phyloP scores from a whole-genome alignment of 257 asterid genomes.

The Oldenlandia corymbosa region DNA sequence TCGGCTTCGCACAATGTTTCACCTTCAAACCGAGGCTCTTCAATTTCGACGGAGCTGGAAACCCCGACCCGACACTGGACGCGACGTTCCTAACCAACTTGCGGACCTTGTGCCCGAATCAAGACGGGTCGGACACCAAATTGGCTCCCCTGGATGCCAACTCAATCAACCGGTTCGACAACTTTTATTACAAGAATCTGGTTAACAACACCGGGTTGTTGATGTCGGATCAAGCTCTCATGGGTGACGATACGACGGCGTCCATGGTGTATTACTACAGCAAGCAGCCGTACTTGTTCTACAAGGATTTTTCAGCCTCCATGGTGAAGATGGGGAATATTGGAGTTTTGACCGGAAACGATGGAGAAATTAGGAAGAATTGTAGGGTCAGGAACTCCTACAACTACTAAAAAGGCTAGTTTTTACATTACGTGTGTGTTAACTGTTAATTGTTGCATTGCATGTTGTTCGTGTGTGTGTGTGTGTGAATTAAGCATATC shows the following conservation, averaged over 20 bases:
- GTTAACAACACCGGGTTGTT: slow-evolving; percentile 47
- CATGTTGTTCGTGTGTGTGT: too few species aligned
- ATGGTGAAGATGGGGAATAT: slow-evolving; percentile 60
- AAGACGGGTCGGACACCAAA: slow-evolving; percentile 38
- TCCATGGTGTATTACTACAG: slow-evolving; percentile 39
- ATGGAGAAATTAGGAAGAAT: slow-evolving; percentile 58
- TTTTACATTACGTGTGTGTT: too few species aligned
- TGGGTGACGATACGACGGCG: slow-evolving; percentile 49
- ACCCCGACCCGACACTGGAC: slow-evolving; percentile 65
- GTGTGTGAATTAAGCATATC: too few species aligned
- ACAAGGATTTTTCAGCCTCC: slow-evolving; percentile 49
- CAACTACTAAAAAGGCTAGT: too few species aligned
- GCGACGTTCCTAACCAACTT: slow-evolving; percentile 31
- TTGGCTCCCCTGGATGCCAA: slow-evolving; percentile 48
- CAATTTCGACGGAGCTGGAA: slow-evolving; percentile 66
- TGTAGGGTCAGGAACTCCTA: slow-evolving; percentile 48
- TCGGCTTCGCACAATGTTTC: slow-evolving; percentile 72
- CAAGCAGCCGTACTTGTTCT: slow-evolving; percentile 42
- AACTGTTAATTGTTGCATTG: too few species aligned
- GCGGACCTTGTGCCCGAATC: slow-evolving; percentile 44
- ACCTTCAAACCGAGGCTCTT: slow-evolving; percentile 63
- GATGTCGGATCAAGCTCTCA: slow-evolving; percentile 61
- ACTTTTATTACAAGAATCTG: slow-evolving; percentile 53
- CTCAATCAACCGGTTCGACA: slow-evolving; percentile 46
- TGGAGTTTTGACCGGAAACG: slow-evolving; percentile 46